Base-by-base conservation (phyloP, 768 basidiomycete genomes). In the Royoungia palumana region DNA sequence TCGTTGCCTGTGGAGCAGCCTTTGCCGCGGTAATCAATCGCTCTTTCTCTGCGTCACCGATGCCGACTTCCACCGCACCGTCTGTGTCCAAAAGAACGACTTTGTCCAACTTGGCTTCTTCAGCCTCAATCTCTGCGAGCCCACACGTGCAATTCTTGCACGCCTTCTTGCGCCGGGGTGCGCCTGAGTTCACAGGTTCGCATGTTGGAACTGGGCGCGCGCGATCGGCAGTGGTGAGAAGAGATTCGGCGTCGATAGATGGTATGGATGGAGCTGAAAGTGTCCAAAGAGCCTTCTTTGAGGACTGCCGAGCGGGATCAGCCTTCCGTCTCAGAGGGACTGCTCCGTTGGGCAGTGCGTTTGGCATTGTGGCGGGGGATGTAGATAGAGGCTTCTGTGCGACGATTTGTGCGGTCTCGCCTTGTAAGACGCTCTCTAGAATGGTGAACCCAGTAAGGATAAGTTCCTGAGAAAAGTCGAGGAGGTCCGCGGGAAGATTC, bases 141-240 rank as follows among this genome's bases (percentile, higher is more conserved):
- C 96, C 96, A 62, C 96, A 99, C 3, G 91, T 81, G 70, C 96
- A 99, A 64, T 82, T 83, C 73, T 97, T 97, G 79, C 96, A 99
- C 25, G 96, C 95, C 65, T 83, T 86, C 76, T 88, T 92, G 58
- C 87, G 74, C 54, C 87, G 75, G n/a, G 82, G 78, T 13, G 75
- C 76, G 20, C 68, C 65, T 10, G 57, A 58, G 17, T 57, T 60
- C 36, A 78, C 70, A 14, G 89, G 89, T 63, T 87, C 89, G 56
- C 89, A 91, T 6, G 80, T 78, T 22, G 87, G 85, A 28, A 79
- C 77, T 0, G 93, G 94, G 3, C 91, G 83, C 27, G 74, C 75
- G 49, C 85, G 85, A 65, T 98, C 95, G 34, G 81, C 86, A 21
- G 83, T 75, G 11, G 93, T 94, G 37, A 97, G 79, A 27, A 96